phyloP scores from a whole-genome alignment of 2,329 filamentous ascomycete genomes.

The Neonectria magnoliae region DNA sequence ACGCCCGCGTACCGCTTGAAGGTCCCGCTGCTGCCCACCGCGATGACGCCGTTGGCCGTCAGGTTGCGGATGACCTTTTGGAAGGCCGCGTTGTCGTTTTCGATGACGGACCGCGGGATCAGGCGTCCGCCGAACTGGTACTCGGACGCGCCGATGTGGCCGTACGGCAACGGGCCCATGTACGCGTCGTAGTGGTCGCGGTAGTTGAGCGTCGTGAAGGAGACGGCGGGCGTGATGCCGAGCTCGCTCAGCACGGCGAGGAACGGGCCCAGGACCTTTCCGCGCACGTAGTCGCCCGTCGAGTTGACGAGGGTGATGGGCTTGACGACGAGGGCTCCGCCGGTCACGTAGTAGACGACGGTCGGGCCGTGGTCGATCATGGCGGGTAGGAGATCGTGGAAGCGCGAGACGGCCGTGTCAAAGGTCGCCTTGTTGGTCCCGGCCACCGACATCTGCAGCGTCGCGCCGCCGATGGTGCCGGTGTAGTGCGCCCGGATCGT shows the following conservation, averaged over 20 bases:
- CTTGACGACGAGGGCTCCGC: conserved; percentile 51
- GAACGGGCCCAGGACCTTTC: conserved; percentile 55
- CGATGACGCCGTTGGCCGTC: conserved; percentile 44
- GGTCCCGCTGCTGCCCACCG: conserved; percentile 45
- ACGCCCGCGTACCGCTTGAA: conserved; percentile 44
- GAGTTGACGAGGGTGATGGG: conserved; percentile 59
- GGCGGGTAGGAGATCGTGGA: conserved; percentile 43
- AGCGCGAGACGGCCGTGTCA: conserved; percentile 32
- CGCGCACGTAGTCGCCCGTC: conserved; percentile 49
- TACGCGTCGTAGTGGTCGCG: conserved; percentile 45
- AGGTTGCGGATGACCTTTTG: conserved; percentile 44
- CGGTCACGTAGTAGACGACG: conserved; percentile 50
- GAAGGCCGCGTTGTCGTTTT: conserved; percentile 43
- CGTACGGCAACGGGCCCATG: conserved; percentile 49
- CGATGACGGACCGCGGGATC: conserved; percentile 47
- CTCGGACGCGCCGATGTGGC: conserved; percentile 45
- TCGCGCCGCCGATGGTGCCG: conserved; percentile 45
- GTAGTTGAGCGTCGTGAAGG: conserved; percentile 44
- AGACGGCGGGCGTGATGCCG: conserved; percentile 41
- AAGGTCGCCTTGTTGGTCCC: conserved; percentile 28
- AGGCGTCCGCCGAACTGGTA: conserved; percentile 50
- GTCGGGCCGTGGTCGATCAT: conserved; percentile 60
- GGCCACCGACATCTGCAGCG: conserved; percentile 32
- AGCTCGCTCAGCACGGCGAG: conserved; percentile 37
- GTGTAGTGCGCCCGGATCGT: conserved; percentile 62